Percentiles rank a stretch among this genome's conserved stretches.
Conservation (phyloP, 352 stramenopile species). For the Globisporangium mamillatum region DNA sequence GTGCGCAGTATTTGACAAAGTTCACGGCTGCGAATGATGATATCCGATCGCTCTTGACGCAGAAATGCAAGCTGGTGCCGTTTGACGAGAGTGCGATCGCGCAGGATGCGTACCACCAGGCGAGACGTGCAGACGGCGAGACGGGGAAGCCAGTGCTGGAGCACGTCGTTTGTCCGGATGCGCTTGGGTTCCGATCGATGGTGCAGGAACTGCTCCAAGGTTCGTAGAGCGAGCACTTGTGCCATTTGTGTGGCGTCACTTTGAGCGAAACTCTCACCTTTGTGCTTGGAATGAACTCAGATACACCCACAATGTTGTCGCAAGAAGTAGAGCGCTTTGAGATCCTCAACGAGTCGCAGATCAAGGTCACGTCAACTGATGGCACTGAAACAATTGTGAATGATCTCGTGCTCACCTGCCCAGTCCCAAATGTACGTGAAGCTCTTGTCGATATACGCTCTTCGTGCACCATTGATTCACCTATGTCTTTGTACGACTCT, state of each 20-base stretch:
- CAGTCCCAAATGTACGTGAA: slow-evolving; percentile 43
- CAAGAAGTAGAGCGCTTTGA: slow-evolving; percentile 51
- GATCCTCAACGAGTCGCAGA: slow-evolving; percentile 41
- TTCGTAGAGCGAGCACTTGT: neutral
- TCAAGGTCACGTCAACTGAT: slow-evolving; percentile 40
- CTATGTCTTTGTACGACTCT: neutral
- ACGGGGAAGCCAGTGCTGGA: slow-evolving; percentile 20
- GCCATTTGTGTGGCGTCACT: neutral
- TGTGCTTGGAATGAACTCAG: slow-evolving; percentile 19
- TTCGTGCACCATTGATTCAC: neutral
- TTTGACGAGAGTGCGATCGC: slow-evolving; percentile 51
- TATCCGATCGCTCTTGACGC: slow-evolving; percentile 32
- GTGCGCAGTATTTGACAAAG: slow-evolving; percentile 66
- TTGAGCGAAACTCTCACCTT: neutral
- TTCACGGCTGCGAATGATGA: slow-evolving; percentile 51
- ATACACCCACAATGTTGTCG: slow-evolving; percentile 37
- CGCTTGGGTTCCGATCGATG: slow-evolving; percentile 49
- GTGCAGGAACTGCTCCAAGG: slow-evolving; percentile 53
- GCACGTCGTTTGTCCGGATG: slow-evolving; percentile 40
- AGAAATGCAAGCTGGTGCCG: slow-evolving; percentile 30
- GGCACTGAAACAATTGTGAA: slow-evolving; percentile 54
- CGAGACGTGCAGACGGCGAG: slow-evolving; percentile 5
- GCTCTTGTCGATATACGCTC: neutral
- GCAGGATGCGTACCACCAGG: slow-evolving; percentile 40
- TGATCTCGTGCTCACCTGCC: slow-evolving; percentile 69